Percentiles rank a stretch among this genome's conserved stretches.
phyloP scores from a whole-genome alignment of 495 filamentous ascomycete species.

The Amniculicola lignicola region DNA sequence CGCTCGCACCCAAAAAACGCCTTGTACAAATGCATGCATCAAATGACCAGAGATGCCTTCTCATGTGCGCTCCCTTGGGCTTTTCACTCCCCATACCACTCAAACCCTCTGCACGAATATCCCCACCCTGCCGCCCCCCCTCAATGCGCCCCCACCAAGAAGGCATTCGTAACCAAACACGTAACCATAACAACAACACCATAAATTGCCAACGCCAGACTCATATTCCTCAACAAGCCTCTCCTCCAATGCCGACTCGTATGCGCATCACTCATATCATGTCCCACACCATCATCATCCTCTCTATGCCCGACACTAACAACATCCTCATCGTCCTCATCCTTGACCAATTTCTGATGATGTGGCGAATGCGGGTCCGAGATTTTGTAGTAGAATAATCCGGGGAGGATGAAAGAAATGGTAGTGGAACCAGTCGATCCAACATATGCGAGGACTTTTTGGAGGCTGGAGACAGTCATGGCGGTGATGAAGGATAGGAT shows the following conservation, averaged over 20 bases:
- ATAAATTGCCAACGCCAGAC: slow-evolving; percentile 76
- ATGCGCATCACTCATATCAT: slow-evolving; percentile 23
- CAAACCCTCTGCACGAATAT: too few species aligned
- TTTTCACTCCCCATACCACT: too few species aligned
- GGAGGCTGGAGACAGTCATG: slow-evolving; percentile 84
- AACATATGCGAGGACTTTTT: slow-evolving; percentile 90
- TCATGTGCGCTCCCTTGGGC: too few species aligned
- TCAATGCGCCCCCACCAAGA: slow-evolving; percentile 61
- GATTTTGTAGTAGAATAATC: slow-evolving; percentile 98
- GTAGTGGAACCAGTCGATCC: slow-evolving; percentile 89
- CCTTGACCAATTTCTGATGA: slow-evolving; percentile 80
- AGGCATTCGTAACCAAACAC: slow-evolving; percentile 78
- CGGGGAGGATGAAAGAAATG: slow-evolving; percentile 95
- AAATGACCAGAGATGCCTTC: too few species aligned
- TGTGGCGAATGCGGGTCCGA: slow-evolving; percentile 76
- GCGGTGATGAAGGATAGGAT: slow-evolving; percentile 80
- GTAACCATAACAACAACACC: slow-evolving; percentile 84
- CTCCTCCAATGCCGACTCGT: slow-evolving; percentile 50
- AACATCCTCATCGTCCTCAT: slow-evolving; percentile 68
- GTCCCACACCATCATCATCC: slow-evolving; percentile 39
- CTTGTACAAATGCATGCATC: too few species aligned
- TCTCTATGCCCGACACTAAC: too few species aligned
- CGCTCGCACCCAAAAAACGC: too few species aligned
- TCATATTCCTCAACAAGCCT: slow-evolving; percentile 64
- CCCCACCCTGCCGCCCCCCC: too few species aligned